These are phyloP conservation scores for Platanthera guangdongensis DNA, from an alignment of 106 monocot species.

Conservation along the genomic window DNA sequence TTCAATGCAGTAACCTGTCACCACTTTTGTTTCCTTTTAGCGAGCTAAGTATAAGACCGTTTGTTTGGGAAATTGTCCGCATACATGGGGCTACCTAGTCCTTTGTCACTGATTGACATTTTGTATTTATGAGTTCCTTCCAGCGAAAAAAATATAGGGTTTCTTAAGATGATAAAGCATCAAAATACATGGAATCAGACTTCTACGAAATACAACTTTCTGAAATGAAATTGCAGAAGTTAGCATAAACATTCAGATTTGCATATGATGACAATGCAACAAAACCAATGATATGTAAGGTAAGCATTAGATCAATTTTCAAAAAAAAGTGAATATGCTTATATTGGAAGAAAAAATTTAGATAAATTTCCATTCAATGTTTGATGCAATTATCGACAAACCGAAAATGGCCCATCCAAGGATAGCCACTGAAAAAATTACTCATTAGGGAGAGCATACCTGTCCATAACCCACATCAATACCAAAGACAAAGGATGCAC, in stretches of 20 bases:
- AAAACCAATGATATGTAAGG: neutral
- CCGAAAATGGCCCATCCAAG: neutral
- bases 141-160: too few species aligned
- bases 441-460: constrained; percentile 23
- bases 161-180: too few species aligned
- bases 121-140: too few species aligned
- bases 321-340: too few species aligned
- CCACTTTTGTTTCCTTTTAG: too few species aligned
- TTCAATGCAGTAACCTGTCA: too few species aligned
- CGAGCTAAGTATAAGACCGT: too few species aligned
- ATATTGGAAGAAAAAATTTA: neutral
- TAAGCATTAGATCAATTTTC: neutral
- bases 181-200: neutral
- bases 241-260: neutral
- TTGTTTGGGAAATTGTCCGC: too few species aligned
- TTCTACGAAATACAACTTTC: neutral
- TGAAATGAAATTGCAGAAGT: neutral
- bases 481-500: constrained; percentile 87
- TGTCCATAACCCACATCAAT: constrained; percentile 98
- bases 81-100: too few species aligned
- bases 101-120: too few species aligned
- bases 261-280: neutral
- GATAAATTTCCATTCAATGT: neutral
- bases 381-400: neutral
- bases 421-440: neutral